Evolutionary conservation across 2,329 filamentous ascomycete genomes (phyloP).

Genomic region (Colletotrichum tropicale): DNA sequence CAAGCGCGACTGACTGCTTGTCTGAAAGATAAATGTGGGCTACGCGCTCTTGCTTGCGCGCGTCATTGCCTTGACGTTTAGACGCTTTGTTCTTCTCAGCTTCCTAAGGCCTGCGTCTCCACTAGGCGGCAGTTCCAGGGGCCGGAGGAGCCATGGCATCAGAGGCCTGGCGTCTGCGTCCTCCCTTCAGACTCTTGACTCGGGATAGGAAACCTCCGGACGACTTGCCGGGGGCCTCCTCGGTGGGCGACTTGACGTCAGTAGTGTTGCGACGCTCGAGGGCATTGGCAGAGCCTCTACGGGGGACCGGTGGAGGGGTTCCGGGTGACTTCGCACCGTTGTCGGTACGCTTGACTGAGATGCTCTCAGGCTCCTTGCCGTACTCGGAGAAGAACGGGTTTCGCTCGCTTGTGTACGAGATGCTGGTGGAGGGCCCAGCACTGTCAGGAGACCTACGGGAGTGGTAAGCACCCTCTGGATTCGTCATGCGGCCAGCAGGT

Average conservation of each 20-base stretch:
- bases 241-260: slow-evolving; percentile 50
- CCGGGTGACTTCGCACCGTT: slow-evolving; percentile 50
- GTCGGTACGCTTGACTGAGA: slow-evolving; percentile 47
- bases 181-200: slow-evolving; percentile 83
- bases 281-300: slow-evolving; percentile 36
- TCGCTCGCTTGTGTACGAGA: slow-evolving; percentile 47
- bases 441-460: slow-evolving; percentile 44
- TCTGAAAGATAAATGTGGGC: neutral
- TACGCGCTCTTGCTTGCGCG: neutral
- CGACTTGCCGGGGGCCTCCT: slow-evolving; percentile 47
- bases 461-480: slow-evolving; percentile 54
- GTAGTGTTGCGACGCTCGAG: slow-evolving; percentile 71
- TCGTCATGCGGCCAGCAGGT: slow-evolving; percentile 63
- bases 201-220: slow-evolving; percentile 71
- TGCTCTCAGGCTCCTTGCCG: slow-evolving; percentile 57
- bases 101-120: slow-evolving; percentile 20
- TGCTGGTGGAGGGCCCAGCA: slow-evolving; percentile 35
- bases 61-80: neutral
- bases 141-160: slow-evolving; percentile 21
- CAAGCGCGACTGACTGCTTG: neutral
- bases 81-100: neutral
- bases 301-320: slow-evolving; percentile 59
- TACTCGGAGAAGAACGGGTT: slow-evolving; percentile 90
- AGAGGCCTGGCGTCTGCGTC: slow-evolving; percentile 44
- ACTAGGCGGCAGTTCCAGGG: slow-evolving; percentile 46